These are phyloP conservation scores for Mycena rosella DNA, from an alignment of 768 basidiomycete species.

Conservation along the genomic window DNA sequence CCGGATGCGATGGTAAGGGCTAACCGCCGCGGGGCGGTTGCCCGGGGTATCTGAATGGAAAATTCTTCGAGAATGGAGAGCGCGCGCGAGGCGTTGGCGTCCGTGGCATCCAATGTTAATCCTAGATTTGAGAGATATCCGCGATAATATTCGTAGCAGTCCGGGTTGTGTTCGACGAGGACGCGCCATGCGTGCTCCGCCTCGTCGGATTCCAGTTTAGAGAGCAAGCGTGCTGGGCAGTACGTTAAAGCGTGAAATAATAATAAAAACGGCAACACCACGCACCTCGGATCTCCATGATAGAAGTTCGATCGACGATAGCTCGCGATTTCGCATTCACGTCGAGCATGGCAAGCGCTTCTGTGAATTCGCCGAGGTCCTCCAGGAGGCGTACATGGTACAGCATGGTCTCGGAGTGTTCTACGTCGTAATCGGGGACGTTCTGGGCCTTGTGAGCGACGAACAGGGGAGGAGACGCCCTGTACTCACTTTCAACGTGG, in stretches of 20 bases:
- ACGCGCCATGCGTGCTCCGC: slow-evolving; percentile 86
- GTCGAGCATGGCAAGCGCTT: slow-evolving; percentile 76
- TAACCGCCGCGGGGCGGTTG: slow-evolving; percentile 79
- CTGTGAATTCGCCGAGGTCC: slow-evolving; percentile 72
- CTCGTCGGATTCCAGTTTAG: slow-evolving; percentile 72
- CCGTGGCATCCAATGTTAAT: slow-evolving; percentile 65
- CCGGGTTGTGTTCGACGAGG: slow-evolving; percentile 88
- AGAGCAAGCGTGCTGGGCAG: slow-evolving; percentile 80
- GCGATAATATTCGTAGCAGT: slow-evolving; percentile 83
- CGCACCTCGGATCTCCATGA: slow-evolving; percentile 78
- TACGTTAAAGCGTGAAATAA: slow-evolving; percentile 1
- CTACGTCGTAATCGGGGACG: slow-evolving; percentile 81
- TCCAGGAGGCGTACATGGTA: slow-evolving; percentile 84
- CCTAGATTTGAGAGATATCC: slow-evolving; percentile 78
- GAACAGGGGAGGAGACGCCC: background rate
- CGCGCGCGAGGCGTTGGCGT: slow-evolving; percentile 65
- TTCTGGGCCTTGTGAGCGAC: slow-evolving; percentile 59
- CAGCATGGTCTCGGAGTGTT: slow-evolving; percentile 85
- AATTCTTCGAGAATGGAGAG: slow-evolving; percentile 72
- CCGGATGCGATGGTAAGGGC: slow-evolving; percentile 77
- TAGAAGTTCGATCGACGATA: slow-evolving; percentile 78
- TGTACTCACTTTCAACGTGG: slow-evolving; percentile 74
- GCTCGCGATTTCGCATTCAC: slow-evolving; percentile 69
- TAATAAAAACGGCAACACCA: background rate
- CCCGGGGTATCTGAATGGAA: slow-evolving; percentile 70